phyloP scores from a whole-genome alignment of 257 asterid species.

The Forsythia viridissima region DNA sequence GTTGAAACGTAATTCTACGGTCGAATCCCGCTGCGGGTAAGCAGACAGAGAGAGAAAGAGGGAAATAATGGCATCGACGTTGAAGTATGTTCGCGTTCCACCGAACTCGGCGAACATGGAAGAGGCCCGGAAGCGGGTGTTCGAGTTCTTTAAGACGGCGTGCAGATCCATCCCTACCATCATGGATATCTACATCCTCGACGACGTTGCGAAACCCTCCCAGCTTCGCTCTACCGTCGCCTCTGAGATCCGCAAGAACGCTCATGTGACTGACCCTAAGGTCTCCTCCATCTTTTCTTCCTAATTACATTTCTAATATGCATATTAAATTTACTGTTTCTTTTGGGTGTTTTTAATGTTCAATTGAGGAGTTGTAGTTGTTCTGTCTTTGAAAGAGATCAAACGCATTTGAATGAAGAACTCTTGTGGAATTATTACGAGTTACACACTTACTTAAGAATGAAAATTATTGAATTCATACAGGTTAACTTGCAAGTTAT shows the following conservation, averaged over 20 bases:
- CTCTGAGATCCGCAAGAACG: conserved; percentile 61
- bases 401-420: not conserved
- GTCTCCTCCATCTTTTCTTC: conserved; percentile 26
- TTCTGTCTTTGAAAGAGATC: not conserved
- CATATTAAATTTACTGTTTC: not conserved
- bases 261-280: conserved; percentile 67
- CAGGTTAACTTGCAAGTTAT: too few relatives aligned
- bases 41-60: too few relatives aligned
- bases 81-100: too few relatives aligned
- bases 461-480: not conserved
- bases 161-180: conserved; percentile 78
- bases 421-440: not conserved
- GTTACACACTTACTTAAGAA: not conserved
- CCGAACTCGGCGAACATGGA: too few relatives aligned
- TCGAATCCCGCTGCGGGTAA: too few relatives aligned
- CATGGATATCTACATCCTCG: conserved; percentile 71
- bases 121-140: too few relatives aligned
- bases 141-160: conserved; percentile 28
- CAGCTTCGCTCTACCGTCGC: conserved; percentile 58
- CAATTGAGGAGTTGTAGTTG: not conserved
- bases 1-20: too few relatives aligned
- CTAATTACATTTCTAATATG: not conserved
- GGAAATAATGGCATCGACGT: too few relatives aligned
- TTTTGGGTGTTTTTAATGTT: not conserved
- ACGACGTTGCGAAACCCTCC: conserved; percentile 69